Conservation (phyloP, 768 basidiomycete species). For the Amanita exitialis region DNA sequence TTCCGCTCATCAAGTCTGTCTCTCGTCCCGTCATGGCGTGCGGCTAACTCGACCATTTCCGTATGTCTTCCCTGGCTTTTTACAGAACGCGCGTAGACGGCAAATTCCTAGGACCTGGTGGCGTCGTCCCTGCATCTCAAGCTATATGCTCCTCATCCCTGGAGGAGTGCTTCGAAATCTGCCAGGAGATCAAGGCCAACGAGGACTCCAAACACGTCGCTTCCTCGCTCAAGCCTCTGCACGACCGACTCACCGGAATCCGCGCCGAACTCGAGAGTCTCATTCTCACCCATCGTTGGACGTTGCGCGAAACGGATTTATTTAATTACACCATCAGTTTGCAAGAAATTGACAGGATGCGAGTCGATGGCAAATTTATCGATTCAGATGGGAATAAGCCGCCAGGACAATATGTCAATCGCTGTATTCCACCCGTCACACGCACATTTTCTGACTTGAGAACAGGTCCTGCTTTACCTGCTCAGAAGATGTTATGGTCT, state of each 20-base stretch:
- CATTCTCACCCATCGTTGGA: constrained; percentile 95
- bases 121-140: constrained; percentile 84
- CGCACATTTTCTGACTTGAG: not conserved
- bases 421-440: not conserved
- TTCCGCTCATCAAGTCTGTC: constrained; percentile 24
- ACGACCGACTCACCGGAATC: constrained; percentile 83
- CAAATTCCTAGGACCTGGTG: constrained; percentile 88
- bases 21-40: constrained; percentile 12
- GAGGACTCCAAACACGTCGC: constrained; percentile 87
- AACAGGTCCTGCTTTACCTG: constrained; percentile 84
- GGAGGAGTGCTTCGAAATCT: constrained; percentile 94
- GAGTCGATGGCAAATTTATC: constrained; percentile 94
- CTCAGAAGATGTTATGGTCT: constrained; percentile 93
- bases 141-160: constrained; percentile 85
- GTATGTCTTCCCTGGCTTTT: not conserved
- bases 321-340: constrained; percentile 91
- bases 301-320: constrained; percentile 85
- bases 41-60: constrained; percentile 7
- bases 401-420: constrained; percentile 85
- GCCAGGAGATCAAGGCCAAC: constrained; percentile 89
- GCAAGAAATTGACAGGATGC: constrained; percentile 95
- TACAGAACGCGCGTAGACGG: constrained; percentile 86
- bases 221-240: constrained; percentile 80
- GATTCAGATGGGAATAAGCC: constrained; percentile 90
- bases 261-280: constrained; percentile 84